Base-by-base conservation (phyloP, 805 yeast species). In the Candida gorgasii region DNA sequence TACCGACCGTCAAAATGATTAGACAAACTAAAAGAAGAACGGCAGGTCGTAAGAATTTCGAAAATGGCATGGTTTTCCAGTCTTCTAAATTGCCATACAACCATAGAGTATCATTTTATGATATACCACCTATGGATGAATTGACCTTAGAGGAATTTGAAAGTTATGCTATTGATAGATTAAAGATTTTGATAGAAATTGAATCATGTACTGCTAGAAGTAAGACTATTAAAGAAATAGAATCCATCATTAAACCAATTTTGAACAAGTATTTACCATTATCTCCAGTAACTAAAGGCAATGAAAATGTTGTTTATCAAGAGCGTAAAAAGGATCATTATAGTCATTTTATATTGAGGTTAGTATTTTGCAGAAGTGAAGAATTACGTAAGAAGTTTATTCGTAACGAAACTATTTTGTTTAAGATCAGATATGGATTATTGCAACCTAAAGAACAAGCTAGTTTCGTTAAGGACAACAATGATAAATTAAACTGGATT, bases 121-220 rank as follows among this genome's bases (percentile, higher is more conserved):
- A 71, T 18, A 49, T 68, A 5, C 93, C 96, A 8, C 98, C 98
- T 0, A 65, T 75, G 23, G 81, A 83, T 11, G 98, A 93, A 62
- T 82, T 93, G 54, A 88, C 97, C 0, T 63, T 93, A 13, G 97
- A 90, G 49, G 87, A 93, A 55, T 93, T 93, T 63, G 99, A 93
- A 65, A 73, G 75, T 4, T 93, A 97, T 97, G 98, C 98, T 4
- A 84, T 93, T 42, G 98, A 92, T 57, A 69, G 99, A 46, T 72
- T 92, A 48, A 82, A 84, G 57, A 79, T 93, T 7, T 71, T 93
- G 45, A 76, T 89, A 42, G 96, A 89, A 58, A 83, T 93, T 39
- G 97, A 92, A 55, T 76, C 88, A 1, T 79, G 86, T 49, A 55
- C 75, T 32, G 79, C 84, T 17, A 73, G 95, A 52, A 81, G 82